Evolutionary conservation across 192 early-diverging fungal genomes (phyloP).

Genomic region (Coemansia sp.): DNA sequence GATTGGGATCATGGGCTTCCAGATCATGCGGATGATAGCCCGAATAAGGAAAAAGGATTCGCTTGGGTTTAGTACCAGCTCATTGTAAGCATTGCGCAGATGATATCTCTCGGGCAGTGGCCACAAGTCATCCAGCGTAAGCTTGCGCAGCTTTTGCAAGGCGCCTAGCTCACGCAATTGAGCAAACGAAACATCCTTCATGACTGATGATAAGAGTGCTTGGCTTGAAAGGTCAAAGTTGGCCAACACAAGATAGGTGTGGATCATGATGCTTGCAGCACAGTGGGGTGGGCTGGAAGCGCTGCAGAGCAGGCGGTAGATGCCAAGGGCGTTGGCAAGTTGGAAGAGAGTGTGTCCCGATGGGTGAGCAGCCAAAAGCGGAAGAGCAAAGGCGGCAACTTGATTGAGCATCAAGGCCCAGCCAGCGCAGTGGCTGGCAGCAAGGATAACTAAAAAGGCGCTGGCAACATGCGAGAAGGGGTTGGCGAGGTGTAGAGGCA

Average conservation of each 20-base stretch:
- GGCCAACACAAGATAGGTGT: conserved; percentile 6
- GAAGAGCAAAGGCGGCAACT: not conserved
- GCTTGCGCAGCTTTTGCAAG: conserved; percentile 11
- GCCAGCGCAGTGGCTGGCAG: not conserved
- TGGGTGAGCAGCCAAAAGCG: not conserved
- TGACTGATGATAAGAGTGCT: not conserved
- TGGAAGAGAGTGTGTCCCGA: conserved; percentile 6
- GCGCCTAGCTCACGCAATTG: conserved; percentile 22
- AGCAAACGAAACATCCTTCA: not conserved
- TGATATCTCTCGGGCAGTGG: conserved; percentile 21
- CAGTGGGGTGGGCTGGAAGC: not conserved
- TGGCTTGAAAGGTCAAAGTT: conserved; percentile 12
- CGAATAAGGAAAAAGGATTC: conserved; percentile 38
- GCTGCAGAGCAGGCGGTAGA: conserved; percentile 4
- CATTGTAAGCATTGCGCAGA: conserved; percentile 5
- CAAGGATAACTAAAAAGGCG: not conserved
- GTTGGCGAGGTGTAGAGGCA: not conserved
- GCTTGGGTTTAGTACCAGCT: conserved; percentile 22
- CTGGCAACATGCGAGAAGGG: not conserved
- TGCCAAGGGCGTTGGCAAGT: conserved; percentile 7
- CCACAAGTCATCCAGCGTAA: conserved; percentile 25
- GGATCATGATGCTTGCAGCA: not conserved
- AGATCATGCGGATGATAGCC: conserved; percentile 31
- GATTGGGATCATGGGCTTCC: conserved; percentile 39
- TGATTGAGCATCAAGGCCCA: not conserved